These are phyloP conservation scores for Aspergillus persii DNA, from an alignment of 2,329 filamentous ascomycete genomes.

Conservation along the genomic window DNA sequence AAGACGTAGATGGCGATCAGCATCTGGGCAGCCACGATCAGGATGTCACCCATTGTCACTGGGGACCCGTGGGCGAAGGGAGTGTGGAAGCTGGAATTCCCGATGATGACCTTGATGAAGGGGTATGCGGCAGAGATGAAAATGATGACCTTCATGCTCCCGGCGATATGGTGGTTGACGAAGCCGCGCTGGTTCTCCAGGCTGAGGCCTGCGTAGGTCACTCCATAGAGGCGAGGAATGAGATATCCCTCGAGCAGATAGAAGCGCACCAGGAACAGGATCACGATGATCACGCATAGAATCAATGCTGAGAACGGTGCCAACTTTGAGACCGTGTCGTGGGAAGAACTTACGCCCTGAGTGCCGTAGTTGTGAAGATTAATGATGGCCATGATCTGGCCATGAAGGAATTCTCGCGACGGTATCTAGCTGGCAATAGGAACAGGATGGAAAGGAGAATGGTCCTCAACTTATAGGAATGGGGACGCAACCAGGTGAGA, in stretches of 20 bases:
- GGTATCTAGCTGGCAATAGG: too few species aligned
- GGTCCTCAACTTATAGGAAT: too few species aligned
- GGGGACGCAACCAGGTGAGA: too few species aligned
- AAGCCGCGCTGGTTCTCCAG: constrained; percentile 41
- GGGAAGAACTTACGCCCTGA: not conserved
- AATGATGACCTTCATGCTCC: constrained; percentile 41
- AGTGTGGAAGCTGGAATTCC: constrained; percentile 30
- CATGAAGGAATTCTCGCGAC: too few species aligned
- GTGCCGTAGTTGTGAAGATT: not conserved
- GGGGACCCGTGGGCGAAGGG: constrained; percentile 26
- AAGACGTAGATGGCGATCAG: constrained; percentile 49
- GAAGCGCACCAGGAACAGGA: constrained; percentile 42
- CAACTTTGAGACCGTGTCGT: constrained; percentile 23
- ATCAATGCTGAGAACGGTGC: constrained; percentile 27
- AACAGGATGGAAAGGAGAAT: too few species aligned
- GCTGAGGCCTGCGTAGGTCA: constrained; percentile 35
- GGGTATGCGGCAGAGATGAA: constrained; percentile 43
- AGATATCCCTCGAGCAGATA: constrained; percentile 45
- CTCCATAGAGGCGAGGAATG: constrained; percentile 34
- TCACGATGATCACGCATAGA: constrained; percentile 24
- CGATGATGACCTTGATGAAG: constrained; percentile 40
- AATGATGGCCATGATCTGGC: not conserved
- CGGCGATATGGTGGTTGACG: constrained; percentile 49
- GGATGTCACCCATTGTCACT: constrained; percentile 43
- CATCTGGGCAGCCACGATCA: constrained; percentile 42